Base-by-base conservation (phyloP, 1,139 yeast genomes). In the Spathaspora sp. region DNA sequence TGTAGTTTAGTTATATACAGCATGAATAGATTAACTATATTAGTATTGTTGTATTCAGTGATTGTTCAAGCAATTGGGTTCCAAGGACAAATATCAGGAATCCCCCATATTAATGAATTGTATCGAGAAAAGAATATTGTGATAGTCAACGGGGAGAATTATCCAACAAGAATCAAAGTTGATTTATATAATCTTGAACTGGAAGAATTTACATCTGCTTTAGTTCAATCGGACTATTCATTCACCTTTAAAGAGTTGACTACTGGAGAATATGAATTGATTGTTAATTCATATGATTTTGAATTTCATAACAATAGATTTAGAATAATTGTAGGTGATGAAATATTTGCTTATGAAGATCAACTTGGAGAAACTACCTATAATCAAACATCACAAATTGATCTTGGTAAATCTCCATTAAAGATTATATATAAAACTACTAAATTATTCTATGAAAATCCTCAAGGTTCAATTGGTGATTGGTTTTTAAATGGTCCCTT, bases 401-500 rank as follows among this genome's bases (percentile, higher is more conserved):
- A 54, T 16, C 46, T 65, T 7, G 53, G 62, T 1, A 34, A 51
- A 5, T 18, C 40, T 1, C 68, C 72, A 8, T 56, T 74, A 33
- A 36, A 42, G 2, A 53, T 74, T 7, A 45, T 56, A 8, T 59
- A 64, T 31, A 46, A 47, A 9, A 62, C 55, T 17, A 44, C 53
- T 33, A 68, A 68, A 47, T 61, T 65, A 46, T 74, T 66, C 55
- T 74, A 73, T 51, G 74, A 70, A 50, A 50, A 50, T n/a, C 56
- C 69, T 7, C 65, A 56, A 48, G 67, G 70, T n/a, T 61, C 72
- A 5, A 42, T 73, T 15, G 43, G 46, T 9, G 71, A 66, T 41
- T 64, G 74, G 67, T 43, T 74, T 3, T 50, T 67, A 63, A 62
- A 63, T 45, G 68, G 78, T 59, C 80, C 80, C 3, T 61, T 74